phyloP scores from a whole-genome alignment of 2,329 filamentous ascomycete genomes.

The Davidsoniella eucalypti region DNA sequence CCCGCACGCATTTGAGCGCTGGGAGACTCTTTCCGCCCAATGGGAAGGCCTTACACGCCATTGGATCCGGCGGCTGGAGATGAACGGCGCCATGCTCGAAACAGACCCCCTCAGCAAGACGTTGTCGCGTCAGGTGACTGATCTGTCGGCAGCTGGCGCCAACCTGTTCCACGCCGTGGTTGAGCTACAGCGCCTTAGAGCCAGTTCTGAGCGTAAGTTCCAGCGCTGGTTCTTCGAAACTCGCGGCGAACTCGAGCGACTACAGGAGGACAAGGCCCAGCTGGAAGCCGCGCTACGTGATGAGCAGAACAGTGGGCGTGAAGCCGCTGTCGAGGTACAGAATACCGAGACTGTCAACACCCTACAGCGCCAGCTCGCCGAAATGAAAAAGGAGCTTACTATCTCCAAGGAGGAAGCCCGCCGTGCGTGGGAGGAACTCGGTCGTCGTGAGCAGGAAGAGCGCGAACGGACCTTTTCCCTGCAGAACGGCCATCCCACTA shows the following conservation, averaged over 20 bases:
- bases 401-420: conserved; percentile 95
- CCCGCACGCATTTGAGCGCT: conserved; percentile 91
- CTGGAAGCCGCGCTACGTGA: conserved; percentile 59
- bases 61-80: conserved; percentile 85
- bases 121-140: conserved; percentile 83
- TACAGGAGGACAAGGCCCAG: conserved; percentile 66
- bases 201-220: conserved; percentile 92
- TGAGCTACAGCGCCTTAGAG: conserved; percentile 80
- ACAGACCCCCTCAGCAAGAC: conserved; percentile 72
- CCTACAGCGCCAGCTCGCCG: conserved; percentile 61
- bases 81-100: conserved; percentile 73
- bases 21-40: conserved; percentile 91
- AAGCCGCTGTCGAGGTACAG: conserved; percentile 26
- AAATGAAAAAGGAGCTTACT: conserved; percentile 81
- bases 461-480: conserved; percentile 74
- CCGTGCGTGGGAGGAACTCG: conserved; percentile 92
- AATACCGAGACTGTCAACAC: conserved; percentile 13
- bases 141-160: conserved; percentile 89
- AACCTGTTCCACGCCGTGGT: conserved; percentile 97
- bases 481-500: conserved; percentile 70
- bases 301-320: conserved; percentile 58
- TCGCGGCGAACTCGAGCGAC: conserved; percentile 68
- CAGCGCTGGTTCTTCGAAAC: conserved; percentile 98
- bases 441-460: conserved; percentile 82
- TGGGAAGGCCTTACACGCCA: conserved; percentile 97